phyloP scores from a whole-genome alignment of 306 rosid species.

The Castanopsis chinensis region DNA sequence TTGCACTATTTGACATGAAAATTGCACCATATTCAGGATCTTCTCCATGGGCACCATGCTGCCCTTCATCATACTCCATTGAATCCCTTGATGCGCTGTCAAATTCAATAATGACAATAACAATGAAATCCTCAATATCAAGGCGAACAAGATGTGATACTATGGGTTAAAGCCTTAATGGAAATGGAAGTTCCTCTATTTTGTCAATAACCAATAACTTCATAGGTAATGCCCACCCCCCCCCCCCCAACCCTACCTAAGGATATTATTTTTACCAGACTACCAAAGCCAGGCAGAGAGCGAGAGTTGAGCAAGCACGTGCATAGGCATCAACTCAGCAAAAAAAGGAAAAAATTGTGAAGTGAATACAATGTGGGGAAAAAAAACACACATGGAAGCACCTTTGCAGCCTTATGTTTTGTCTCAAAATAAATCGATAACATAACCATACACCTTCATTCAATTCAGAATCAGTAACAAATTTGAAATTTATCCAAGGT shows the following conservation, averaged over 20 bases:
- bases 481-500: neutral
- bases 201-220: neutral
- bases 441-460: neutral
- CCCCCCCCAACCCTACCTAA: no score
- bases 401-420: neutral
- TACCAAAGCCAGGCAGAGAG: neutral
- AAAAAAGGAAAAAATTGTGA: no score
- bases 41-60: conserved; percentile 33
- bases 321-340: no score
- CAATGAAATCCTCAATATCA: neutral
- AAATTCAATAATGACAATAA: neutral
- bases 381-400: neutral
- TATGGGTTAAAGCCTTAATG: neutral
- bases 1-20: conserved; percentile 33
- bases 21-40: conserved; percentile 48
- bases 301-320: no score
- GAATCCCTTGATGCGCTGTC: neutral
- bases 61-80: conserved; percentile 31
- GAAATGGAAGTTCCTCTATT: neutral
- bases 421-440: neutral
- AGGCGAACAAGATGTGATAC: neutral
- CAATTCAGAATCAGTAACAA: neutral
- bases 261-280: neutral
- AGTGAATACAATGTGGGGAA: no score
- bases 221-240: neutral